Percentiles rank a stretch among this genome's conserved stretches.
Evolutionary conservation across 2,329 filamentous ascomycete genomes (phyloP).

Genomic region (Microascus cirrosus): DNA sequence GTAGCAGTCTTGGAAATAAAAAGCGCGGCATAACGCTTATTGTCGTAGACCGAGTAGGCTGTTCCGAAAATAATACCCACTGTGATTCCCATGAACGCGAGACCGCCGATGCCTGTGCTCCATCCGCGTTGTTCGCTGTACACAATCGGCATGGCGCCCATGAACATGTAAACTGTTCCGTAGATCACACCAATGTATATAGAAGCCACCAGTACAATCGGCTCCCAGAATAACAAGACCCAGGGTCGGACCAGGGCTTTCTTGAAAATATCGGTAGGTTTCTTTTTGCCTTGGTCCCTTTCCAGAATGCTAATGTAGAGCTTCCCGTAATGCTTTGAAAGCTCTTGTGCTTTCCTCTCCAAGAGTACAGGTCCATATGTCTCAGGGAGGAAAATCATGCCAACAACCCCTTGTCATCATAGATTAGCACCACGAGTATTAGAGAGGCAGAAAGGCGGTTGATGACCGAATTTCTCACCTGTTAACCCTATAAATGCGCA

Average conservation of each 20-base stretch:
- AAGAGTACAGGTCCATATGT: constrained; percentile 50
- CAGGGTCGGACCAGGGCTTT: constrained; percentile 49
- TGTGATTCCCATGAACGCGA: constrained; percentile 44
- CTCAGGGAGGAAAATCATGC: constrained; percentile 40
- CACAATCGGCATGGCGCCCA: constrained; percentile 49
- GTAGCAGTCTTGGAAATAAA: constrained; percentile 37
- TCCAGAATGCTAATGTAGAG: constrained; percentile 41
- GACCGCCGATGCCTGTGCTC: constrained; percentile 45
- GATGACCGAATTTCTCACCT: constrained; percentile 26
- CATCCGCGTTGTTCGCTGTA: constrained; percentile 48
- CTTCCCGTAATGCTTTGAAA: constrained; percentile 42
- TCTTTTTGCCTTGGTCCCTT: constrained; percentile 24
- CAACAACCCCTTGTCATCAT: constrained; percentile 24
- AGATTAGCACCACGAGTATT: too few relatives aligned
- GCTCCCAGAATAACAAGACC: constrained; percentile 54
- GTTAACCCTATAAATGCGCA: constrained; percentile 47
- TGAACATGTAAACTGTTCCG: constrained; percentile 42
- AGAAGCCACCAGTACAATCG: constrained; percentile 52
- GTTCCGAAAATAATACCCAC: constrained; percentile 33
- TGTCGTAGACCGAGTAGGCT: constrained; percentile 36
- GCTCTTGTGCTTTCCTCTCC: constrained; percentile 35
- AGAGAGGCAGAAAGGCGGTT: too few relatives aligned
- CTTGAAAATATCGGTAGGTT: constrained; percentile 35
- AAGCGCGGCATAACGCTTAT: constrained; percentile 38
- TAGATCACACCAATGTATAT: constrained; percentile 54